phyloP scores from a whole-genome alignment of 768 basidiomycete species.

The Suillus variegatus region DNA sequence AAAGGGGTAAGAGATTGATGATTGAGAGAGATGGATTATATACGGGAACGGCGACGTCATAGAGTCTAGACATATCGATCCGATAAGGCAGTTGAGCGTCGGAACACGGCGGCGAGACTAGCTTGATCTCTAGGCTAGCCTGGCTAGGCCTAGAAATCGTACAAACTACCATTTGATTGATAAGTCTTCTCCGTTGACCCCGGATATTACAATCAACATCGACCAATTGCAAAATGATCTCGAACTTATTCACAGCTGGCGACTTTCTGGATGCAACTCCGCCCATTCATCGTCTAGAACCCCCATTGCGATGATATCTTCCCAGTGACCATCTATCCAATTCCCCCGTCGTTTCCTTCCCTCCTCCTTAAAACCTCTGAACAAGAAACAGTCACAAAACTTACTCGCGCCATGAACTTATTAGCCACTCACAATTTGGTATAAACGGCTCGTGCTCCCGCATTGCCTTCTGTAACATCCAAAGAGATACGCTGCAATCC shows the following conservation, averaged over 20 bases:
- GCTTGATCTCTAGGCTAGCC: too few relatives aligned
- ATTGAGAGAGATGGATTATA: background rate
- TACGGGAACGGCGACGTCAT: background rate
- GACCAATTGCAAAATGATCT: too few relatives aligned
- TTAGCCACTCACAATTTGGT: slow-evolving; percentile 34
- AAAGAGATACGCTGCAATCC: slow-evolving; percentile 40
- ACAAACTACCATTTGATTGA: too few relatives aligned
- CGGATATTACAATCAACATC: too few relatives aligned
- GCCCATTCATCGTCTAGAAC: slow-evolving; percentile 35
- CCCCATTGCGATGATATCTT: slow-evolving; percentile 34
- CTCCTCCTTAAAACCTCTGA: slow-evolving; percentile 35
- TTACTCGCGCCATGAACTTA: background rate
- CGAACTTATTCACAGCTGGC: too few relatives aligned
- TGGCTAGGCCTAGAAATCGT: too few relatives aligned
- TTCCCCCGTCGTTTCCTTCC: slow-evolving; percentile 20
- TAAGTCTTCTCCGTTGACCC: too few relatives aligned
- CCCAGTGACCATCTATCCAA: slow-evolving; percentile 26
- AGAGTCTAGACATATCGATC: background rate
- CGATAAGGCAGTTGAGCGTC: background rate
- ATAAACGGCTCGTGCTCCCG: slow-evolving; percentile 33
- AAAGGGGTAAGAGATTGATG: background rate
- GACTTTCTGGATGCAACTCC: background rate
- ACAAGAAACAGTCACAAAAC: background rate
- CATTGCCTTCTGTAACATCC: slow-evolving; percentile 35
- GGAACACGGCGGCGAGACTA: too few relatives aligned